Evolutionary conservation across 176 grass and related monocot species (phyloP).

Genomic region (Rhynchospora breviuscula): DNA sequence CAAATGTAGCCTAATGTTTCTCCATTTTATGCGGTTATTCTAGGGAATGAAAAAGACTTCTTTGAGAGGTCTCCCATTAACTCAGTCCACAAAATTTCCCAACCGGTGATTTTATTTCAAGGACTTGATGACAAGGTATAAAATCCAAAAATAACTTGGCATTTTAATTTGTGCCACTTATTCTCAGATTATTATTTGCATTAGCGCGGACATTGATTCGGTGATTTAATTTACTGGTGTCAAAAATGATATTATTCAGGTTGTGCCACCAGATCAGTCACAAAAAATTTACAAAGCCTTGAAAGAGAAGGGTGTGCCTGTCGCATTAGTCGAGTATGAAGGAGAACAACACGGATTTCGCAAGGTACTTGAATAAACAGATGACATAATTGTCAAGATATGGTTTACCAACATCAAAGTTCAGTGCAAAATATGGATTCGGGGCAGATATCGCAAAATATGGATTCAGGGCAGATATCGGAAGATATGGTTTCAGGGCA

Average conservation of each 20-base stretch:
- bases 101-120: slow-evolving; percentile 70
- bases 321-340: slow-evolving; percentile 48
- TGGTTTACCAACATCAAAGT: no score
- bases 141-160: neutral
- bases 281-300: slow-evolving; percentile 36
- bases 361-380: slow-evolving; percentile 25
- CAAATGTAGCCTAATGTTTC: slow-evolving; percentile 1
- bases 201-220: neutral
- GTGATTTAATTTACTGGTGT: neutral
- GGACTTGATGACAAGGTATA: slow-evolving; percentile 66
- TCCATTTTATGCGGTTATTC: slow-evolving; percentile 15
- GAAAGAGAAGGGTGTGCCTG: slow-evolving; percentile 40
- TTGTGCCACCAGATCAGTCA: slow-evolving; percentile 38
- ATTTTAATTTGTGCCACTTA: slow-evolving; percentile 5
- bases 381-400: neutral
- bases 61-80: slow-evolving; percentile 62
- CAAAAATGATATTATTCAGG: slow-evolving; percentile 21
- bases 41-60: slow-evolving; percentile 44
- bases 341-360: slow-evolving; percentile 43
- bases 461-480: no score
- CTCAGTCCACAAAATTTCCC: slow-evolving; percentile 50
- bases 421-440: no score
- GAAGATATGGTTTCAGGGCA: no score
- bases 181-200: neutral
- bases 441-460: no score